Conservation (phyloP, 306 rosid genomes). For the Pachyrhizus erosus region DNA sequence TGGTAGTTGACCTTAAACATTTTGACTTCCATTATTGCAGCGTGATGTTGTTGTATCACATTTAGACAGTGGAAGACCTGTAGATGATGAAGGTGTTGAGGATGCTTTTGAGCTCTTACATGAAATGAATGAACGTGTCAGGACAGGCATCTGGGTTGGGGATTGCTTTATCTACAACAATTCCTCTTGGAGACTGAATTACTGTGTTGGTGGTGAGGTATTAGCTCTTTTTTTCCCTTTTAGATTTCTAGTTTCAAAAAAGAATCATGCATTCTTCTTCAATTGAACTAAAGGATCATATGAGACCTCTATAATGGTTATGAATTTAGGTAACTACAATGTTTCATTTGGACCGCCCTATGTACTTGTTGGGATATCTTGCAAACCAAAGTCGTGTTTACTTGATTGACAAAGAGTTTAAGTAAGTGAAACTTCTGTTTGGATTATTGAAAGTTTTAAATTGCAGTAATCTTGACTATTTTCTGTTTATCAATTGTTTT, state of each 20-base stretch:
- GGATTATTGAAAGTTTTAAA: slow-evolving; percentile 28
- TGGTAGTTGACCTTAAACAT: slow-evolving; percentile 25
- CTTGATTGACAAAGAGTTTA: slow-evolving; percentile 97
- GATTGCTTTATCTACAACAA: slow-evolving; percentile 99
- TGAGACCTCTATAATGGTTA: slow-evolving; percentile 34
- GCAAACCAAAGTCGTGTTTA: slow-evolving; percentile 96
- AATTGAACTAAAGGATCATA: slow-evolving; percentile 23
- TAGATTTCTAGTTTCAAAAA: not conserved
- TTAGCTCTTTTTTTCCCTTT: slow-evolving; percentile 33
- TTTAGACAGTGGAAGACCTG: slow-evolving; percentile 92
- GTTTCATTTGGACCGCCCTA: slow-evolving; percentile 99
- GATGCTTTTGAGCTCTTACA: slow-evolving; percentile 99
- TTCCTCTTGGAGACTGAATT: slow-evolving; percentile 97
- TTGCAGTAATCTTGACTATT: slow-evolving; percentile 11
- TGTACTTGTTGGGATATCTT: slow-evolving; percentile 98
- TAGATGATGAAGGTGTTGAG: slow-evolving; percentile 95
- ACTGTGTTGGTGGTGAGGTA: slow-evolving; percentile 99
- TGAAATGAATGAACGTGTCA: slow-evolving; percentile 94
- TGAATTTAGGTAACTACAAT: slow-evolving; percentile 88
- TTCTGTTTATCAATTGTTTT: slow-evolving; percentile 42
- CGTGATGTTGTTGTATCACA: slow-evolving; percentile 86
- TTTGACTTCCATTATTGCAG: slow-evolving; percentile 61
- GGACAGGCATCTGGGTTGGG: slow-evolving; percentile 99
- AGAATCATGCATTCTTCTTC: not conserved
- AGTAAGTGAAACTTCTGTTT: slow-evolving; percentile 63